Base-by-base conservation (phyloP, 805 yeast species). In the Metschnikowia bowlesiae region DNA sequence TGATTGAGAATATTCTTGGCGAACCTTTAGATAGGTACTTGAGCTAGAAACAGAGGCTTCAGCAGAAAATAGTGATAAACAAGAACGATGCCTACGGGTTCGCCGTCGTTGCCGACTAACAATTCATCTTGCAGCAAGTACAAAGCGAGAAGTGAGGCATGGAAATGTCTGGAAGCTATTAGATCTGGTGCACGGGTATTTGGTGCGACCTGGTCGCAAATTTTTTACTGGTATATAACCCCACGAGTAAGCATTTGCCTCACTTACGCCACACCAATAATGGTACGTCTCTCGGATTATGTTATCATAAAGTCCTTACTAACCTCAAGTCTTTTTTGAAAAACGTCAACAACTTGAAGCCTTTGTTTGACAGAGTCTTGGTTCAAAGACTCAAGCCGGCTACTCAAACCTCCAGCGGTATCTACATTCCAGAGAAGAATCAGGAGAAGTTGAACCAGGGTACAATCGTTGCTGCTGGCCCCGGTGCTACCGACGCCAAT, bases 341-440 rank as follows among this genome's bases (percentile, higher is more conserved):
- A 71, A 83, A 88, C 59, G 94, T 89, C 63, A 86, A 89, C 74
- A 81, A 89, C 52, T 85, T 94, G 67, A 84, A 85, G 59, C 99
- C 99, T 57, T 83, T 95, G 61, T 79, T 94, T 61, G 98, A 94
- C 84, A 87, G 99, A 75, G 92, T 94, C 54, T 82, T 94, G 56
- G 97, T 94, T 55, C 97, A 91, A 78, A 87, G 97, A 73, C 74
- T 86, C 66, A 90, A 89, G 79, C 96, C 96, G 53, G 85, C 88
- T 65, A 80, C 92, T 59, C 80, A 90, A 77, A 91, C 98, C 53
- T 87, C 96, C 51, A 84, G 94, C 41, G 98, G 98, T 65, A 81
- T 91, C 64, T 88, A 83, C 74, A 85, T 91, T 60, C 98, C 98
- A 55, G 97, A 91, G 75, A 90, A 90, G 80, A 91, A 92, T 78